Evolutionary conservation across 139 green algal genomes (phyloP), one percentile per base, ranked within the genome.

Genomic region (Coccomyxa sp.): DNA sequence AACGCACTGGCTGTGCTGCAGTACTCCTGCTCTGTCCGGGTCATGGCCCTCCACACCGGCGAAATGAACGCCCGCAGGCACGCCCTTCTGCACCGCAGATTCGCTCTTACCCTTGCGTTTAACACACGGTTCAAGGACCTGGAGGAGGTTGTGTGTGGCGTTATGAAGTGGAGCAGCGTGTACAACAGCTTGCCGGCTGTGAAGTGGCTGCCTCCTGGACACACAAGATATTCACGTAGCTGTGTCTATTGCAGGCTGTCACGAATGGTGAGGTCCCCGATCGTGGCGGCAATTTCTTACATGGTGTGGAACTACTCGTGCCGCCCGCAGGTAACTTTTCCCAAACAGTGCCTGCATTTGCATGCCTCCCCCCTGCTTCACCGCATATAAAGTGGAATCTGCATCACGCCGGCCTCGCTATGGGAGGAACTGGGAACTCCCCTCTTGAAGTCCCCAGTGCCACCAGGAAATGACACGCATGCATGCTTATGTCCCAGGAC

Each of bases 51-150:
- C 23, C 89, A 89, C 25, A 94, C 90, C 13, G 85, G 59, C 30
- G 83, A 87, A 66, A 51, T 93, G 27, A 94, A 93, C 66, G 89
- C 91, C 10, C 86, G 88, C 27, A 82, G 89, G 87, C 88, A 32
- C 38, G 14, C 30, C 21, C 17, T n/a, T n/a, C n/a, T n/a, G n/a
- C n/a, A n/a, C n/a, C n/a, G n/a, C 18, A 25, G 18, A 71, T 71
- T n/a, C n/a, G n/a, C n/a, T n/a, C 38, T 51, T 51, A 51, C 38
- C 7, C 38, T 51, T 51, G 38, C 38, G 3, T 51, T 51, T 51
- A 11, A 51, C 7, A 7, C 38, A 11, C 7, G 3, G 3, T 7
- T 7, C 7, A 51, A 7, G 38, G 38, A 7, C 38, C 38, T 51
- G 7, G 7, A 51, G 7, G 3, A 51, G 38, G 3, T 3, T 3